These are phyloP conservation scores for Paxillus ammoniavirescens DNA, from an alignment of 768 basidiomycete species.

Conservation along the genomic window DNA sequence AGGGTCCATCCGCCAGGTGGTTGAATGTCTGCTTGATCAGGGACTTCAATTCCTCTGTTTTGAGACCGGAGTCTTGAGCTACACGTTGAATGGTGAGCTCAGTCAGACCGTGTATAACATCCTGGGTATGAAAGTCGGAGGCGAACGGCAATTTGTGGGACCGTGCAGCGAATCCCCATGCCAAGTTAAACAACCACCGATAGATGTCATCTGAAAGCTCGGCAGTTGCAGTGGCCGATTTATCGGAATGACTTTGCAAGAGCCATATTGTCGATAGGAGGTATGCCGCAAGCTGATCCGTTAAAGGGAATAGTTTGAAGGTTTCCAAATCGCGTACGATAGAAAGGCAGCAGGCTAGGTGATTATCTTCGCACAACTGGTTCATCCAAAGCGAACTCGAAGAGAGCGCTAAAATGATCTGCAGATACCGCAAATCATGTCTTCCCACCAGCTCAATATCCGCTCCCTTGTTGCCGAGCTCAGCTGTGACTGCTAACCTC, in stretches of 20 bases:
- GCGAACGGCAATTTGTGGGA: neutral
- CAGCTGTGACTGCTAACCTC: neutral
- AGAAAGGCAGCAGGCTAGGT: neutral
- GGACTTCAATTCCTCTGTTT: slow-evolving; percentile 2
- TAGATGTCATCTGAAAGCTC: slow-evolving; percentile 1
- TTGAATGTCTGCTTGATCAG: neutral
- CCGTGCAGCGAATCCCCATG: slow-evolving; percentile 2
- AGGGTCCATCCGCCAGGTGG: neutral
- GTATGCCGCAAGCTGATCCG: slow-evolving; percentile 7
- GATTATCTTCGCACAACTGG: slow-evolving; percentile 2
- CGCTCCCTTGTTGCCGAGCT: neutral
- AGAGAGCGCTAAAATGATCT: slow-evolving; percentile 5
- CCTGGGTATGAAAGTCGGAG: slow-evolving; percentile 1
- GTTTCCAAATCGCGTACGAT: slow-evolving; percentile 2
- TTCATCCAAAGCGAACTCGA: neutral
- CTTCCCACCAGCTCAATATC: slow-evolving; percentile 1
- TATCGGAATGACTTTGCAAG: neutral
- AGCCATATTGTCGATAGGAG: slow-evolving; percentile 1
- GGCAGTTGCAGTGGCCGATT: neutral
- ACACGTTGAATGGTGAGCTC: slow-evolving; percentile 1
- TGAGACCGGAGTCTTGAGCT: neutral
- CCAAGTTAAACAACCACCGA: slow-evolving; percentile 3
- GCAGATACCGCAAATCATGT: slow-evolving; percentile 6
- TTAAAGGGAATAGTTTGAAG: slow-evolving; percentile 2
- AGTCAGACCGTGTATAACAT: neutral